Evolutionary conservation across 208 protist species (phyloP), one percentile per base, ranked within the genome.

Genomic region (Leishmania tropica): DNA sequence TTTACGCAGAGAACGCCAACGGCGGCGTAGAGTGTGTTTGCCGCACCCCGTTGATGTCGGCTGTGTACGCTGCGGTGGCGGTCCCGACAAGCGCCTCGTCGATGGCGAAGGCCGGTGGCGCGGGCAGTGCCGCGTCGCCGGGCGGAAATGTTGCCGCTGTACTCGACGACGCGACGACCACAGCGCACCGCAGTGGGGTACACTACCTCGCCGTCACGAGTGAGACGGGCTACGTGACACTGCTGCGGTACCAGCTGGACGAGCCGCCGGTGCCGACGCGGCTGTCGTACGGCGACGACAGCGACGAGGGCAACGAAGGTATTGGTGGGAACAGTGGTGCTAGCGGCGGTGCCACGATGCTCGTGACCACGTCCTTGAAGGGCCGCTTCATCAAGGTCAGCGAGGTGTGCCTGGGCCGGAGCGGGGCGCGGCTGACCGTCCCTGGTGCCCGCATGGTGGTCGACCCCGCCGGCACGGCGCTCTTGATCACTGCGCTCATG

Each of bases 141-240:
- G 45, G 28, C 31, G 67, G 48, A 19, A 47, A 19, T 31, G 17
- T 40, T 19, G 56, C 45, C 17, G 51, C 62, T 15, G 73, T 75
- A 1, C 65, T 83, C 15, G 85, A 86, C 56, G 85, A 81, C 67
- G 78, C 77, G 8, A 40, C 60, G 24, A 56, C 80, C 28, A 75
- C 70, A 24, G 83, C 84, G 47, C 75, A 82, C 37, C 79, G 82
- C 54, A 82, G 83, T 73, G 77, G 86, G 13, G 71, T 92, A 1
- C 97, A 99, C 88, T 99, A 99, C 88, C 70, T 99, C 28, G 94
- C 99, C 21, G 79, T 99, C 47, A 98, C 97, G 17, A 96, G 92
- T 21, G 98, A 99, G 76, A 97, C 93, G 47, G 99, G 99, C 4
- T 93, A 94, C 42, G 88, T 99, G 24, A 94, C 95, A 60, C 88